A percentile compares a stretch with the other conserved stretches of the same genome.
Evolutionary conservation across 768 basidiomycete species (phyloP).

Genomic region (Leccinum uliginosum): DNA sequence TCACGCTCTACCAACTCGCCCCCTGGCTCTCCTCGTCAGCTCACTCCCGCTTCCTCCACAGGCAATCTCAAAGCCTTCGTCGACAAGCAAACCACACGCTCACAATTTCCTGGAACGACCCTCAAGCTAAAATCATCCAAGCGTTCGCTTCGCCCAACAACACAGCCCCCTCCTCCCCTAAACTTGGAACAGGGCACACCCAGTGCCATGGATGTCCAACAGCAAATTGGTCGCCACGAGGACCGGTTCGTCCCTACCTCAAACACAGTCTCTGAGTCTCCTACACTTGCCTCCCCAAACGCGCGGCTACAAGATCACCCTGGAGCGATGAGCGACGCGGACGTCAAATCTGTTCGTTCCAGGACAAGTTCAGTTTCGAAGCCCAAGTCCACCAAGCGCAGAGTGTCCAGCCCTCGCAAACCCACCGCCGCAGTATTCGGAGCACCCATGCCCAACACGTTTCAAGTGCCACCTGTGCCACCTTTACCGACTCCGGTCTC

Average conservation of each 20-base stretch:
- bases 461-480: slow-evolving; percentile 40
- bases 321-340: slow-evolving; percentile 16
- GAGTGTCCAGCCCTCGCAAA: slow-evolving; percentile 24
- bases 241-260: slow-evolving; percentile 3
- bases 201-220: slow-evolving; percentile 9
- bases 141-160: slow-evolving; percentile 19
- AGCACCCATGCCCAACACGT: slow-evolving; percentile 59
- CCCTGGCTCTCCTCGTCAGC: slow-evolving; percentile 13
- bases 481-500: slow-evolving; percentile 14
- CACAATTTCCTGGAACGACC: background rate
- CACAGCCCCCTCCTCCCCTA: slow-evolving; percentile 30
- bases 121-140: slow-evolving; percentile 22
- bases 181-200: slow-evolving; percentile 16
- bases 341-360: slow-evolving; percentile 25
- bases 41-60: slow-evolving; percentile 30
- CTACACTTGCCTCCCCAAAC: slow-evolving; percentile 10
- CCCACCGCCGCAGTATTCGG: slow-evolving; percentile 62
- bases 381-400: slow-evolving; percentile 16
- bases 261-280: slow-evolving; percentile 20
- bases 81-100: slow-evolving; percentile 14
- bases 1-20: slow-evolving; percentile 10
- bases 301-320: slow-evolving; percentile 18
- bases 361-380: slow-evolving; percentile 25
- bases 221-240: slow-evolving; percentile 19
- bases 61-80: slow-evolving; percentile 28